These are phyloP conservation scores for Hura crepitans DNA, from an alignment of 441 rosid genomes.

Conservation along the genomic window DNA sequence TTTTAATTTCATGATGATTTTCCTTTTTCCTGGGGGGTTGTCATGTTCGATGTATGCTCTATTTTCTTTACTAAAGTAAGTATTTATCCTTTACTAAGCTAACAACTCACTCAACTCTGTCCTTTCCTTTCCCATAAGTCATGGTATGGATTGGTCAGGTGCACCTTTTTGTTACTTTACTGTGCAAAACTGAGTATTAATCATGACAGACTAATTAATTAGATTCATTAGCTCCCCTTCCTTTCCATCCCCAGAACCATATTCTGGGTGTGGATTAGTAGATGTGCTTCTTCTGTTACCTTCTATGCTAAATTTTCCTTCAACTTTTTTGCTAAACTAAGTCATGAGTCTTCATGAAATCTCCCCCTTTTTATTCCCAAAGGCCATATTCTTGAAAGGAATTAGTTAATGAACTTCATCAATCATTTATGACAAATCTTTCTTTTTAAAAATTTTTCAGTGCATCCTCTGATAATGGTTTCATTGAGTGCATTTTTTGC, in stretches of 20 bases:
- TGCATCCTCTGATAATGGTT: conserved; percentile 1
- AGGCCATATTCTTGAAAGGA: background rate
- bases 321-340: background rate
- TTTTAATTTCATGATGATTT: background rate
- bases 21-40: background rate
- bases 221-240: background rate
- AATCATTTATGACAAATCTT: background rate
- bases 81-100: background rate
- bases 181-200: background rate
- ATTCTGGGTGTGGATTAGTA: background rate
- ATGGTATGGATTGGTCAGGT: background rate
- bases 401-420: background rate
- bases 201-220: background rate
- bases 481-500: background rate
- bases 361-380: background rate
- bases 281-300: background rate
- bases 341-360: background rate
- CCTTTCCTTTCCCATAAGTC: background rate
- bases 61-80: background rate
- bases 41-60: background rate
- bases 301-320: background rate
- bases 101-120: background rate
- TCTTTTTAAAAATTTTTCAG: background rate
- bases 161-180: background rate
- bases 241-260: background rate